A percentile compares a stretch with the other conserved stretches of the same genome.
Conservation (phyloP, 2,329 filamentous ascomycete species). For the Hypomyces perniciosus region DNA sequence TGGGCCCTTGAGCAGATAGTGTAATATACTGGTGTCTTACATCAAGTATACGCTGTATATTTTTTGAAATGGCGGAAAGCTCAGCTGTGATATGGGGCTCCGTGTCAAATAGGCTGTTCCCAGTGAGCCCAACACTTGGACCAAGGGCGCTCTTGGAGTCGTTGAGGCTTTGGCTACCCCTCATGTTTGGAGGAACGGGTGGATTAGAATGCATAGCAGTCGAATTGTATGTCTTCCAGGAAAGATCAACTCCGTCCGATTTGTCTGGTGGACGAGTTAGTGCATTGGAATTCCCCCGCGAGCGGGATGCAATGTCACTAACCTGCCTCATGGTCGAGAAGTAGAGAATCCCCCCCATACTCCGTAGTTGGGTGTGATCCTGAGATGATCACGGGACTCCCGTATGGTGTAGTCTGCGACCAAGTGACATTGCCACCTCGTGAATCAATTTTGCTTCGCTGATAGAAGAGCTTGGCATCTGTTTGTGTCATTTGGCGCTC, state of each 20-base stretch:
- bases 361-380: slow-evolving; percentile 31
- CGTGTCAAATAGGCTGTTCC: slow-evolving; percentile 61
- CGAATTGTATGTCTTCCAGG: slow-evolving; percentile 3
- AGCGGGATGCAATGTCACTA: slow-evolving; percentile 9
- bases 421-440: slow-evolving; percentile 32
- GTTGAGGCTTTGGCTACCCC: slow-evolving; percentile 35
- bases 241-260: slow-evolving; percentile 6
- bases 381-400: slow-evolving; percentile 39
- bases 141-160: slow-evolving; percentile 34
- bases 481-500: slow-evolving; percentile 93
- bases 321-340: slow-evolving; percentile 25
- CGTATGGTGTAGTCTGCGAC: slow-evolving; percentile 38
- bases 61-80: slow-evolving; percentile 77
- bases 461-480: slow-evolving; percentile 94
- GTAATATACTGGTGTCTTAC: slow-evolving; percentile 82
- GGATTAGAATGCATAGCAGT: not conserved
- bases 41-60: slow-evolving; percentile 85
- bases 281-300: not conserved
- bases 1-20: slow-evolving; percentile 72
- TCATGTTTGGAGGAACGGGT: not conserved
- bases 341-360: slow-evolving; percentile 31
- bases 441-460: slow-evolving; percentile 68
- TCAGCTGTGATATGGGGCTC: slow-evolving; percentile 80
- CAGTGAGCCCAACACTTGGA: slow-evolving; percentile 50
- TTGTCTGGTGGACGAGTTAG: slow-evolving; percentile 13